Conservation (phyloP, 768 basidiomycete genomes). For the Termitomyces sp. region DNA sequence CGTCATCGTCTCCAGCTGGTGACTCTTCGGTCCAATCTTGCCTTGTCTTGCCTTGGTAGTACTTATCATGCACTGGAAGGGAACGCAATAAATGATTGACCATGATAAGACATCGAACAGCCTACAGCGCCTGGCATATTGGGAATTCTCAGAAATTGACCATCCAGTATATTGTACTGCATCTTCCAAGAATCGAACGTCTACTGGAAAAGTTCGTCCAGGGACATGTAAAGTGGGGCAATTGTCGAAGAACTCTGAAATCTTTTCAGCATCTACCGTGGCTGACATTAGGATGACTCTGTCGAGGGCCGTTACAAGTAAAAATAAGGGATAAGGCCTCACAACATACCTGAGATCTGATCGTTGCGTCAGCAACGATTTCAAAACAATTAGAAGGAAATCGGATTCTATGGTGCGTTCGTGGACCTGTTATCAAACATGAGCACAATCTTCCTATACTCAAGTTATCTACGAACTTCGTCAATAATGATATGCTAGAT, state of each 20-base stretch:
- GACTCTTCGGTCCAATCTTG: slow-evolving; percentile 81
- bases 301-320: slow-evolving; percentile 3
- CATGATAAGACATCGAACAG: slow-evolving; percentile 3
- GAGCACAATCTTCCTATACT: background rate
- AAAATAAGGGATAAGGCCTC: background rate
- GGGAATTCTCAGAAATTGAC: slow-evolving; percentile 76
- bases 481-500: slow-evolving; percentile 90
- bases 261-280: slow-evolving; percentile 88
- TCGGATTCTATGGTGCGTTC: slow-evolving; percentile 97
- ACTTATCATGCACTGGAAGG: slow-evolving; percentile 56
- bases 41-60: slow-evolving; percentile 54
- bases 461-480: slow-evolving; percentile 49
- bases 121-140: slow-evolving; percentile 72
- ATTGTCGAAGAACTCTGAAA: slow-evolving; percentile 84
- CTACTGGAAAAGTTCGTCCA: slow-evolving; percentile 93
- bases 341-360: slow-evolving; percentile 74
- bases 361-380: slow-evolving; percentile 70
- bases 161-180: slow-evolving; percentile 80
- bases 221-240: slow-evolving; percentile 86
- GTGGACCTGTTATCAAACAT: slow-evolving; percentile 59
- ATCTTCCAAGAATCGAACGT: slow-evolving; percentile 84
- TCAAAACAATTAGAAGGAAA: slow-evolving; percentile 92
- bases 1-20: slow-evolving; percentile 60
- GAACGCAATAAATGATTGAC: background rate
- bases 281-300: slow-evolving; percentile 97